Conservation (phyloP, 257 asterid species). For the Solanum corneliomulleri region DNA sequence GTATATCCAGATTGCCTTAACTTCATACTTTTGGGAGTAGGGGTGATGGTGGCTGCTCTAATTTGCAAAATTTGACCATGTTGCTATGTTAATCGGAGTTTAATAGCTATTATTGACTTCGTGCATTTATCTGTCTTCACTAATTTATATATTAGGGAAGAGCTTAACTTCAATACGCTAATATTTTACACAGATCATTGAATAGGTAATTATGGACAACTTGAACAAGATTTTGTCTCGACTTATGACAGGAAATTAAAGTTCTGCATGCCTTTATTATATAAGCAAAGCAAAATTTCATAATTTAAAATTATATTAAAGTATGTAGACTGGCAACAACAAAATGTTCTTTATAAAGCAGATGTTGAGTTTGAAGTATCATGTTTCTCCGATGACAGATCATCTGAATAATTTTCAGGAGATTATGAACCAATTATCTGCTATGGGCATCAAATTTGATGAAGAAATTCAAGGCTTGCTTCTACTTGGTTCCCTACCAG, state of each 20-base stretch:
- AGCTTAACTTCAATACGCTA: background rate
- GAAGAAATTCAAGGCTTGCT: too few relatives aligned
- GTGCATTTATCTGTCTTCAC: background rate
- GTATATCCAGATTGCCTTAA: background rate
- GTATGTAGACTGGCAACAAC: too few relatives aligned
- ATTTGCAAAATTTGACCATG: background rate
- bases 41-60: background rate
- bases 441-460: too few relatives aligned
- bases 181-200: background rate
- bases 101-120: background rate
- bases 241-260: background rate
- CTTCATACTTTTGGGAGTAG: background rate
- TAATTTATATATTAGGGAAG: background rate
- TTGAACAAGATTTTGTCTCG: background rate
- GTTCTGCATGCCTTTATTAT: background rate
- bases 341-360: too few relatives aligned
- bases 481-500: too few relatives aligned
- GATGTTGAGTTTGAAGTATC: too few relatives aligned
- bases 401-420: too few relatives aligned
- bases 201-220: background rate
- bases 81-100: background rate
- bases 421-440: too few relatives aligned
- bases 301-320: too few relatives aligned
- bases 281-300: background rate
- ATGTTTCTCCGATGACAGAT: too few relatives aligned